Evolutionary conservation across 1,139 yeast genomes (phyloP), one percentile per base, ranked within the genome.

Genomic region (Eremothecium coryli): DNA sequence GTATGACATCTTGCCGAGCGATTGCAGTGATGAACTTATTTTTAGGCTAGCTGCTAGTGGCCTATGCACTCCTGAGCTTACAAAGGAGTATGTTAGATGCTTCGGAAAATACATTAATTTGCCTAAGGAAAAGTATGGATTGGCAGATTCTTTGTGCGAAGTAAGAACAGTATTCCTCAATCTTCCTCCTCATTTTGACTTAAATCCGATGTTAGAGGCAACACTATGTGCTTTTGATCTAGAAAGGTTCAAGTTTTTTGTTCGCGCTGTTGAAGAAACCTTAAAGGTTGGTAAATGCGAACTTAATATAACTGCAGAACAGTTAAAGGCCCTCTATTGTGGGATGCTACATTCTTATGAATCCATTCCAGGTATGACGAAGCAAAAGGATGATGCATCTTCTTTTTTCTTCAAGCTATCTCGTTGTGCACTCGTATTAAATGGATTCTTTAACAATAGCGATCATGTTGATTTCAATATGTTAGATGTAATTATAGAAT

Each of bases 401-500:
- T n/a, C 22, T 5, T n/a, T 14, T n/a, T 27, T 27, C 8, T 27
- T 27, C 22, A 6, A 27, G 10, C 10, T 27, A 18, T 6, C 15
- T 4, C 5, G 7, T 4, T 5, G 14, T 4, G 28, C 16, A 16
- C 16, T 25, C 3, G 5, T 4, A 10, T 16, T 12, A 25, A n/a
- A n/a, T n/a, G 17, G 16, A 3, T 4, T 4, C n/a, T 3, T 11
- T 3, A 16, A 13, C 16, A 3, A 25, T 3, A 16, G 14, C n/a
- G 28, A 15, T 6, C 10, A 10, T 20, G 10, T 8, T 8, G 16
- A n/a, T 25, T 4, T 13, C 5, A 15, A 25, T n/a, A n/a, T 25
- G 28, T n/a, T 4, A 4, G 35, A 14, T 27, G 35, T 10, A 38
- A 40, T 13, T 37, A 40, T 20, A 50, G 13, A 33, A 1, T 23